Conservation (phyloP, 1,139 yeast species). For the Nakaseomyces kungkrabaensis region DNA sequence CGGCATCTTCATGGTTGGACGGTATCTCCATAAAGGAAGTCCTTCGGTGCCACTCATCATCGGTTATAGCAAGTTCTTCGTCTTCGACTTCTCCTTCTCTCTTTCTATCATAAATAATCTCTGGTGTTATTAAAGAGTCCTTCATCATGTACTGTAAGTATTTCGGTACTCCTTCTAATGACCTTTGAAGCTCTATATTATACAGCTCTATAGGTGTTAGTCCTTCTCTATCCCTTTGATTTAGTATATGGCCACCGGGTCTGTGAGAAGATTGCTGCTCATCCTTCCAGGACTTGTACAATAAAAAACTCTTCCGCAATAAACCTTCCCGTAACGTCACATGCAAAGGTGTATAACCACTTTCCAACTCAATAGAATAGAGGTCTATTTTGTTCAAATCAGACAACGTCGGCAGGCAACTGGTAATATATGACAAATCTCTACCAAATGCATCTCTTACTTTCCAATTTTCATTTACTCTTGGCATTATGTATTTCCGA, state of each 20-base stretch:
- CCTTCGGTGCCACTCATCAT: conserved; percentile 3
- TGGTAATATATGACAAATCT: conserved; percentile 49
- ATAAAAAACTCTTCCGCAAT: conserved; percentile 30
- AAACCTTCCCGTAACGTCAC: conserved; percentile 19
- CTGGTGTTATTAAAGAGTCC: background rate
- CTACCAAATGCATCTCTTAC: conserved; percentile 69
- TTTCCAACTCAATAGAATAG: conserved; percentile 53
- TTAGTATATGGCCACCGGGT: conserved; percentile 34
- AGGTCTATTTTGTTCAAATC: conserved; percentile 41
- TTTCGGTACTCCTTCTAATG: conserved; percentile 15
- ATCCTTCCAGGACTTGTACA: conserved; percentile 48
- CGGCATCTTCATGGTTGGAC: conserved; percentile 3
- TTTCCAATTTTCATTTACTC: conserved; percentile 4
- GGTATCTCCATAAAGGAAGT: conserved; percentile 11
- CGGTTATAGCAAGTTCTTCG: conserved; percentile 8
- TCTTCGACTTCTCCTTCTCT: conserved; percentile 2
- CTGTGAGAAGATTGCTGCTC: conserved; percentile 35
- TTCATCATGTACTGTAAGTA: conserved; percentile 17
- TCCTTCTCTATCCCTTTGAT: conserved; percentile 58
- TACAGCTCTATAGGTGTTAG: conserved; percentile 52
- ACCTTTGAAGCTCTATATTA: conserved; percentile 10
- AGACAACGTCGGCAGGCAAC: conserved; percentile 39
- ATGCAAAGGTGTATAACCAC: conserved; percentile 78
- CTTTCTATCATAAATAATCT: background rate
- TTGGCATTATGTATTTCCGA: too few relatives aligned